Evolutionary conservation across 208 protist genomes (phyloP), one percentile per base, ranked within the genome.

Genomic region (Acanthamoeba royreba): DNA sequence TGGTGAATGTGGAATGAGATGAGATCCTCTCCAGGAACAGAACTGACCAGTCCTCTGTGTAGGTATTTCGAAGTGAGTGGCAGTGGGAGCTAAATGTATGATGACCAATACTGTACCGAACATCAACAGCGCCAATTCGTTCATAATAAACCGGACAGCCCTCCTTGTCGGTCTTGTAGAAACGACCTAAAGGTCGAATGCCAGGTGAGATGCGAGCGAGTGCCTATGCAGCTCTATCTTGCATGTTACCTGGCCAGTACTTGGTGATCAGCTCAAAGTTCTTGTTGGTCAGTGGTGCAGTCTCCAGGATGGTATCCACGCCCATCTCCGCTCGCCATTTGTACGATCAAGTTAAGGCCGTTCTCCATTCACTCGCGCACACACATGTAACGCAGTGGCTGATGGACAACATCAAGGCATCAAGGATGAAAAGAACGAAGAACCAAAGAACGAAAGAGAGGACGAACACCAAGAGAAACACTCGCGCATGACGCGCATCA

Each of bases 1-100:
- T 90, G 52, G 38, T 90, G 31, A 49, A 90, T 69, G 83, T 90
- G 83, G 83, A 90, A 90, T 11, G 47, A 72, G 28, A 66, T 42
- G 53, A 90, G 9, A 49, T 90, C 83, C 0, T 90, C 52, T 0
- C 28, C 52, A 2, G 83, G 83, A 8, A 90, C 83, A 1, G 83
- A 90, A 33, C n/a, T 90, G 8, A 90, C 52, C 4, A 90, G 38
- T 11, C 47, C 83, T 40, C 72, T 83, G 72, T 0, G 63, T 28
- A 22, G 63, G 28, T 22, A 58, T 13, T 58, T 58, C 4, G 2
- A 42, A 40, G 53, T 19, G 2, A 3, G 13, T 3, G 31, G 22
- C 4, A 74, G 42, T 13, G n/a, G n/a, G 63, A 7, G 13, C 33
- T 43, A n/a, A n/a, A n/a, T n/a, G n/a, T n/a, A 74, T 3, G 2